A percentile compares a stretch with the other conserved stretches of the same genome.
These are phyloP conservation scores for Cytospora schulzeri DNA, from an alignment of 2,329 filamentous ascomycete genomes.

Conservation along the genomic window DNA sequence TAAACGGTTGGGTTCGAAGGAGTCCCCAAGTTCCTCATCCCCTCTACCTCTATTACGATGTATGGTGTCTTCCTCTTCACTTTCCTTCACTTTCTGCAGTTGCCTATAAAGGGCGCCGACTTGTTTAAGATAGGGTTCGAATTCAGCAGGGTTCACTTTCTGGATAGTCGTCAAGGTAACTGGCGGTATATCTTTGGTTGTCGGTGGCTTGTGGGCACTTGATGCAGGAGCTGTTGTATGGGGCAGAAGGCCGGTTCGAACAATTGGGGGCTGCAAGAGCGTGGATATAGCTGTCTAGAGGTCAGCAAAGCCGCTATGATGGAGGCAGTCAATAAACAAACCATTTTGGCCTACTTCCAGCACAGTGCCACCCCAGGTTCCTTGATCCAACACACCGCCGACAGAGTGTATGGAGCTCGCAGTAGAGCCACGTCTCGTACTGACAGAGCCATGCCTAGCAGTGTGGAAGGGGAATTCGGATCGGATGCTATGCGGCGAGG, in stretches of 20 bases:
- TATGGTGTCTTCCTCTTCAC: slow-evolving; percentile 62
- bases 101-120: slow-evolving; percentile 88
- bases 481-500: slow-evolving; percentile 52
- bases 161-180: slow-evolving; percentile 88
- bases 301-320: slow-evolving; percentile 17
- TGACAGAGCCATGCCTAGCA: slow-evolving; percentile 26
- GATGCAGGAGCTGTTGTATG: slow-evolving; percentile 70
- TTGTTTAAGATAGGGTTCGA: slow-evolving; percentile 81
- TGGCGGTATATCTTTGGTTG: slow-evolving; percentile 86
- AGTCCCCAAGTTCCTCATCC: slow-evolving; percentile 46
- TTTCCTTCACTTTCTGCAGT: slow-evolving; percentile 80
- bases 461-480: slow-evolving; percentile 63
- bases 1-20: slow-evolving; percentile 48
- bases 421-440: slow-evolving; percentile 71
- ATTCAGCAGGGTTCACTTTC: slow-evolving; percentile 76
- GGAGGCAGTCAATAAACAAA: slow-evolving; percentile 38
- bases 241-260: slow-evolving; percentile 82
- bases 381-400: slow-evolving; percentile 75
- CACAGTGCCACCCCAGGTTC: slow-evolving; percentile 56
- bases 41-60: slow-evolving; percentile 42
- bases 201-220: slow-evolving; percentile 80
- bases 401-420: slow-evolving; percentile 88
- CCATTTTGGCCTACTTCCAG: slow-evolving; percentile 83
- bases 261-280: slow-evolving; percentile 86
- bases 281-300: slow-evolving; percentile 76